Conservation (phyloP, 2,329 filamentous ascomycete species). For the Aspergillus ochraceus region DNA sequence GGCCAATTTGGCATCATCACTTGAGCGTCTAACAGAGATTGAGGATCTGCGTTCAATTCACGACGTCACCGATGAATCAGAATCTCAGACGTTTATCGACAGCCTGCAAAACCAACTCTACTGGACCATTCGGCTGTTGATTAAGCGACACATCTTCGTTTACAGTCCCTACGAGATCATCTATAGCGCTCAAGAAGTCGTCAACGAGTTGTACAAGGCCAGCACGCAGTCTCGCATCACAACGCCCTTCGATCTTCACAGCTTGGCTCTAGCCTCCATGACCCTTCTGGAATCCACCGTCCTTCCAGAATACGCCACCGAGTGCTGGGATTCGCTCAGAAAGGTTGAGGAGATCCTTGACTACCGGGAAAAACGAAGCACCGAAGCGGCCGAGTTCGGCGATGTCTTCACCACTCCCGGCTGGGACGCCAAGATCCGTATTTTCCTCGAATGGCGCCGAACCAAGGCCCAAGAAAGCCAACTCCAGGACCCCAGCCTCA, state of each 20-base stretch:
- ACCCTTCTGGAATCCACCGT: slow-evolving; percentile 45
- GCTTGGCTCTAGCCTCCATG: slow-evolving; percentile 41
- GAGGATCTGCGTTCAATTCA: slow-evolving; percentile 33
- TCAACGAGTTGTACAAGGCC: slow-evolving; percentile 41
- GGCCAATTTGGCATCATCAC: slow-evolving; percentile 35
- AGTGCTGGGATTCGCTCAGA: slow-evolving; percentile 47
- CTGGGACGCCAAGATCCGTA: slow-evolving; percentile 44
- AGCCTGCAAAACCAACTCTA: slow-evolving; percentile 43
- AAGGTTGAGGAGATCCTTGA: slow-evolving; percentile 53
- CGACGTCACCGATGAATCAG: slow-evolving; percentile 26
- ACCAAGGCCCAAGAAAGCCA: slow-evolving; percentile 35
- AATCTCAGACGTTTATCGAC: slow-evolving; percentile 31
- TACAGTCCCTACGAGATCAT: slow-evolving; percentile 45
- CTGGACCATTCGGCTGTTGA: slow-evolving; percentile 43
- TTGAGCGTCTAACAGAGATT: slow-evolving; percentile 40
- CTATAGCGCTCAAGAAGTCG: slow-evolving; percentile 39
- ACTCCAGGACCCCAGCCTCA: slow-evolving; percentile 26
- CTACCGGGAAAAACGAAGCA: slow-evolving; percentile 38
- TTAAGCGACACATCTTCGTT: slow-evolving; percentile 45
- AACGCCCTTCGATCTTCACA: slow-evolving; percentile 44
- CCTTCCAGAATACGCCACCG: slow-evolving; percentile 36
- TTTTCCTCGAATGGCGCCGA: slow-evolving; percentile 41
- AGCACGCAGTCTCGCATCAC: slow-evolving; percentile 29
- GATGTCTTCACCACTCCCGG: slow-evolving; percentile 40
- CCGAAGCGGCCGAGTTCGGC: slow-evolving; percentile 34